phyloP scores from a whole-genome alignment of 2,329 filamentous ascomycete genomes.

The Dactylonectria estremocensis region DNA sequence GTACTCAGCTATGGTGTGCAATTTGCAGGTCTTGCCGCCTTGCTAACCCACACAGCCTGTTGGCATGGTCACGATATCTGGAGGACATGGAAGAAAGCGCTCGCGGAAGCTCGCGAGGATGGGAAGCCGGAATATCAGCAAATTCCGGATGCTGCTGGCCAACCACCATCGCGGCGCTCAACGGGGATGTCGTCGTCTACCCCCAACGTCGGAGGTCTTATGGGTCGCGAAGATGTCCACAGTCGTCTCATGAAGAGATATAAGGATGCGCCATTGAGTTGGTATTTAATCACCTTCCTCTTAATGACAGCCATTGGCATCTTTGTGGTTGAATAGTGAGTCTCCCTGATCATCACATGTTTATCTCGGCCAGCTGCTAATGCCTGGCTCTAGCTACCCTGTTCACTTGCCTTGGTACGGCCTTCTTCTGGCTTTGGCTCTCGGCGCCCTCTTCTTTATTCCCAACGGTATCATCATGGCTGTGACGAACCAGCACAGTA shows the following conservation, averaged over 20 bases:
- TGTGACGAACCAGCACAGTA: slow-evolving; percentile 90
- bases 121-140: slow-evolving; percentile 68
- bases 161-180: slow-evolving; percentile 33
- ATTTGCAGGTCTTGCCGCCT: slow-evolving; percentile 84
- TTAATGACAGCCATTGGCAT: slow-evolving; percentile 85
- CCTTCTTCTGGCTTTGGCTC: slow-evolving; percentile 81
- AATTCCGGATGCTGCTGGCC: slow-evolving; percentile 53
- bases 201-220: slow-evolving; percentile 66
- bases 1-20: slow-evolving; percentile 89
- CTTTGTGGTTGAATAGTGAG: slow-evolving; percentile 87
- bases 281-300: slow-evolving; percentile 84
- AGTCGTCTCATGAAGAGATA: slow-evolving; percentile 88
- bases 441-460: slow-evolving; percentile 87
- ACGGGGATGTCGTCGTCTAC: slow-evolving; percentile 53
- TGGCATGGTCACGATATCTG: slow-evolving; percentile 90
- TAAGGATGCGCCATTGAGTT: slow-evolving; percentile 83
- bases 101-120: slow-evolving; percentile 73
- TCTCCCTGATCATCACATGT: slow-evolving; percentile 34
- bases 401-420: slow-evolving; percentile 91
- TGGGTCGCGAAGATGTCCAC: slow-evolving; percentile 85
- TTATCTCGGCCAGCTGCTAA: slow-evolving; percentile 14
- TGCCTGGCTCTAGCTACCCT: slow-evolving; percentile 72
- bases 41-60: slow-evolving; percentile 85
- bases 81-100: slow-evolving; percentile 80
- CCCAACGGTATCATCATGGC: slow-evolving; percentile 95